phyloP scores from a whole-genome alignment of 78 protist genomes.

The Dictyostelium purpureum region DNA sequence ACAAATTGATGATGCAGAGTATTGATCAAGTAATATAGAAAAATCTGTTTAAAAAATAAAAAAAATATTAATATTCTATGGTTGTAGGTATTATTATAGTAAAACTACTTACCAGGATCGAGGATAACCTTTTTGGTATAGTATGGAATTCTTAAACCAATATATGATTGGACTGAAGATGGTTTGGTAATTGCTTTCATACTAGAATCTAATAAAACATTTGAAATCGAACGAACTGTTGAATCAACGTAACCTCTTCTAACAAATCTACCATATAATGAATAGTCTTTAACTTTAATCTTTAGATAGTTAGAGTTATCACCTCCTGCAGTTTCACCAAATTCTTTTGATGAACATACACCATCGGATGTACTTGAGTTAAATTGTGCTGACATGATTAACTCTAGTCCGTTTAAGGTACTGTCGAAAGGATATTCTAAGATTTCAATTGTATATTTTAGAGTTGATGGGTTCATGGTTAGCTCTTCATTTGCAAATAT shows the following conservation, averaged over 20 bases:
- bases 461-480: background rate
- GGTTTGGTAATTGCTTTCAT: background rate
- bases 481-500: background rate
- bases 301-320: background rate
- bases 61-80: no score
- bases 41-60: no score
- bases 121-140: background rate
- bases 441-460: conserved; percentile 2
- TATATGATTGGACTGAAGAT: background rate
- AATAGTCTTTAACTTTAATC: background rate
- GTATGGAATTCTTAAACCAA: conserved; percentile 3
- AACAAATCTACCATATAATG: conserved; percentile 25
- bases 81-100: no score
- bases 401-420: background rate
- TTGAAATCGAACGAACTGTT: background rate
- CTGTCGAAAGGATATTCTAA: background rate
- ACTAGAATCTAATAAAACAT: background rate
- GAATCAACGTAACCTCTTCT: background rate
- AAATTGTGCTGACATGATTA: background rate
- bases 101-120: conserved; percentile 41
- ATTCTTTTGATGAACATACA: background rate
- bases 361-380: background rate
- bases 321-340: background rate
- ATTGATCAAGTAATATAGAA: background rate
- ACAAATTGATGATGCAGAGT: background rate